These are phyloP conservation scores for Ailanthus altissimus DNA, from an alignment of 345 rosid genomes.

Conservation along the genomic window DNA sequence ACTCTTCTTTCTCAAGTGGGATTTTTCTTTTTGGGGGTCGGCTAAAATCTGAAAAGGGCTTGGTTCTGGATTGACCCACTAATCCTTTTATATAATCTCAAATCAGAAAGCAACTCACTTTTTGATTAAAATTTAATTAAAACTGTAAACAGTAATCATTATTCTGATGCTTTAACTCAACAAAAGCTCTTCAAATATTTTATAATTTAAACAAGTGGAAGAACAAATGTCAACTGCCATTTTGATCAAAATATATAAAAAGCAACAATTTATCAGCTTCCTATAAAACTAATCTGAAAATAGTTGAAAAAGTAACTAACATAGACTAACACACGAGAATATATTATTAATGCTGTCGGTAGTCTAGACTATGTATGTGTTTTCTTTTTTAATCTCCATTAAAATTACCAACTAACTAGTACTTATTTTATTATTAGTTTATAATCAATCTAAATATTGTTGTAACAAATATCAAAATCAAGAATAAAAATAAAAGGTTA, in stretches of 20 bases:
- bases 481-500: neutral
- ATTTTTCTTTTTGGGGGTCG: neutral
- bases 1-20: too few species aligned
- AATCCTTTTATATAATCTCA: conserved; percentile 3
- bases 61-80: conserved; percentile 7
- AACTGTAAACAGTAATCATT: neutral
- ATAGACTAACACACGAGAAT: neutral
- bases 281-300: neutral
- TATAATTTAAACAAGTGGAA: neutral
- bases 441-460: neutral
- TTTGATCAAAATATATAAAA: neutral
- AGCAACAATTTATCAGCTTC: conserved; percentile 13
- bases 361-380: neutral
- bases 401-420: neutral
- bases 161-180: conserved; percentile 12
- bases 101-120: conserved; percentile 17
- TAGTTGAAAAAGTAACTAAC: neutral
- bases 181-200: neutral
- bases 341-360: neutral
- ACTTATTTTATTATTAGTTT: neutral
- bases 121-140: conserved; percentile 10
- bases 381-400: too few species aligned
- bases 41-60: neutral
- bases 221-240: conserved; percentile 15
- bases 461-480: neutral